A percentile compares a stretch with the other conserved stretches of the same genome.
phyloP scores from a whole-genome alignment of 1,284 basidiomycete species.

The Lignosus rhinocerotis region DNA sequence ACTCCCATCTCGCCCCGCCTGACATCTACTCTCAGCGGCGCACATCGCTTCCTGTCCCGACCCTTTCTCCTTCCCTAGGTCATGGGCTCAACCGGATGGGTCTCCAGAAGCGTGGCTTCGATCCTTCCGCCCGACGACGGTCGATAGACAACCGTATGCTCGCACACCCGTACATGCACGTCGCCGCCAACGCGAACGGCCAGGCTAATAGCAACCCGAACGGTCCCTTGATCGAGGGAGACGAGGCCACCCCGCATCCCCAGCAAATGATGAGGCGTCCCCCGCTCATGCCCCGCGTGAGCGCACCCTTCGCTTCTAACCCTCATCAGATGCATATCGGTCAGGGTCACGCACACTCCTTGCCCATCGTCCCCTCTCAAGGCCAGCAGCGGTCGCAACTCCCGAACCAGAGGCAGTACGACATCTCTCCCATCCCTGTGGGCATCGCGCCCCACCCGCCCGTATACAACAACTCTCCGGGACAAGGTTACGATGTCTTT shows the following conservation, averaged over 20 bases:
- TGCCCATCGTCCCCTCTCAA: conserved; percentile 16
- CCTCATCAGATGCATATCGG: not conserved
- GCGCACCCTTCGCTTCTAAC: conserved; percentile 19
- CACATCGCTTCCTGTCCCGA: conserved; percentile 18
- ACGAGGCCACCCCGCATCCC: conserved; percentile 3
- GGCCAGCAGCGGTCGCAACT: conserved; percentile 6
- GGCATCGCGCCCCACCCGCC: conserved; percentile 15
- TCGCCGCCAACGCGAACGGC: conserved; percentile 39
- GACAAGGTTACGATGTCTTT: conserved; percentile 16
- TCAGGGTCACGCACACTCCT: conserved; percentile 12
- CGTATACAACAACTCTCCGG: conserved; percentile 5
- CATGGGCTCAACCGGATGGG: conserved; percentile 39
- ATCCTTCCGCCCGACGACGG: conserved; percentile 20
- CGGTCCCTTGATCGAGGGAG: conserved; percentile 8
- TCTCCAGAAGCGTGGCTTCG: conserved; percentile 36
- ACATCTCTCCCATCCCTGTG: conserved; percentile 15
- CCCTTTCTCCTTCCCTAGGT: conserved; percentile 7
- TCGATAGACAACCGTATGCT: conserved; percentile 51
- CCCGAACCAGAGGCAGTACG: conserved; percentile 6
- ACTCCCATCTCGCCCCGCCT: conserved; percentile 15
- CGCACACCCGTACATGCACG: conserved; percentile 60
- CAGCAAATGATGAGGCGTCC: conserved; percentile 27
- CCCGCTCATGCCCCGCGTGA: conserved; percentile 47
- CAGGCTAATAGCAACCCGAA: conserved; percentile 3
- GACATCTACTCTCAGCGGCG: conserved; percentile 21